Base-by-base conservation (phyloP, 2,329 filamentous ascomycete species). In the Ramichloridium luteum region DNA sequence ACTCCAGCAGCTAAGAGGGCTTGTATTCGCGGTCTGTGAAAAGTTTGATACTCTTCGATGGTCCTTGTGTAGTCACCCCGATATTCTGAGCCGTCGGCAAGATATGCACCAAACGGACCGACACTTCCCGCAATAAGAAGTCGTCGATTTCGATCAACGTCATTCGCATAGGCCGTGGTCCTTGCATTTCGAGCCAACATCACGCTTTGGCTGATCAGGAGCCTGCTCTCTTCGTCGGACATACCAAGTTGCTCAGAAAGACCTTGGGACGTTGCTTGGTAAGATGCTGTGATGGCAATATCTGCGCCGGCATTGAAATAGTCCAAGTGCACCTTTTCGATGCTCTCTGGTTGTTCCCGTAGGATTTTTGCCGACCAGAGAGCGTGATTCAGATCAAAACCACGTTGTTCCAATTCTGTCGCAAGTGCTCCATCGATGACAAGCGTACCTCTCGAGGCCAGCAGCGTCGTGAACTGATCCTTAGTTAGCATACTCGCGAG, bases 391-490 rank as follows among this genome's bases (percentile, higher is more conserved):
- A 66, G 54, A 35, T 65, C 54, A 31, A 50, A 55, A 25, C 61
- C 60, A 11, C 60, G 53, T 4, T 48, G 48, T 41, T 65, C 62
- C 11, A 66, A 53, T 35, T 64, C 59, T 3, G 63, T 66, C 15
- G 63, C 63, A 4, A 67, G 50, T 4, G 58, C 63, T 17, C 63
- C 63, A 35, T 67, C 63, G 25, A 66, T 45, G 28, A 64, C 44
- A 20, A 64, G 38, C 10, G 51, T 51, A 6, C 42, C 43, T 9
- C 38, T 37, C n/a, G 35, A 28, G 5, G 37, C 32, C n/a, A 53
- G 31, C 3, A 53, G 27, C 12, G 33, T 28, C 6, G 35, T 18
- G 32, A 51, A 51, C 6, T 41, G 35, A 11, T 34, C 25, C 30
- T 34, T 40, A 16, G 39, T 41, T 25, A 51, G 37, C 48, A 51